These are phyloP conservation scores for Blastobotrys capitulatus DNA, from an alignment of 1,139 yeast genomes.

Conservation along the genomic window DNA sequence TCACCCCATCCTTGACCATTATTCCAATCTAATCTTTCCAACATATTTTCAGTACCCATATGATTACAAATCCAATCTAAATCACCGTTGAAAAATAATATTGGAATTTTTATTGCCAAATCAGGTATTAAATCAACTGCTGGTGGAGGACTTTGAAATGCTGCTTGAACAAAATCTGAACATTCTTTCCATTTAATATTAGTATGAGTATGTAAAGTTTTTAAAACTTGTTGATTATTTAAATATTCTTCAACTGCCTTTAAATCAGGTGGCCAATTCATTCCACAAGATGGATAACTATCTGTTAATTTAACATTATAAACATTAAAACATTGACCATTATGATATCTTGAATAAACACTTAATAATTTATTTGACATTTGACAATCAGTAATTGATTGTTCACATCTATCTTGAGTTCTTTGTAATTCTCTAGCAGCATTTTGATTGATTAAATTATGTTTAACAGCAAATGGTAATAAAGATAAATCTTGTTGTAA, in stretches of 20 bases:
- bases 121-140: slow-evolving; percentile 65
- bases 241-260: slow-evolving; percentile 56
- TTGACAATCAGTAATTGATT: slow-evolving; percentile 18
- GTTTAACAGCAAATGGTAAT: slow-evolving; percentile 61
- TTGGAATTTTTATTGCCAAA: slow-evolving; percentile 50
- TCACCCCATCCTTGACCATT: slow-evolving; percentile 36
- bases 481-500: slow-evolving; percentile 80
- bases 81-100: slow-evolving; percentile 80
- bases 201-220: slow-evolving; percentile 41
- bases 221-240: slow-evolving; percentile 47
- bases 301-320: slow-evolving; percentile 74
- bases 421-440: slow-evolving; percentile 30
- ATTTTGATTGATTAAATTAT: slow-evolving; percentile 46
- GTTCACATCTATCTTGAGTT: slow-evolving; percentile 28
- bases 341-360: slow-evolving; percentile 15
- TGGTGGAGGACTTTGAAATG: slow-evolving; percentile 46
- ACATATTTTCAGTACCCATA: slow-evolving; percentile 64
- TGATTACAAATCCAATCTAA: slow-evolving; percentile 86
- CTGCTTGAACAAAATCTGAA: slow-evolving; percentile 48
- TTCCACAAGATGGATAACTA: slow-evolving; percentile 79
- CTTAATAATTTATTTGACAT: slow-evolving; percentile 23
- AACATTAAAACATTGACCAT: slow-evolving; percentile 58
- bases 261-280: slow-evolving; percentile 88
- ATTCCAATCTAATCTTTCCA: slow-evolving; percentile 61
- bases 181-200: slow-evolving; percentile 70